Conservation (phyloP, 2,329 filamentous ascomycete species). For the Monosporascus sp. region DNA sequence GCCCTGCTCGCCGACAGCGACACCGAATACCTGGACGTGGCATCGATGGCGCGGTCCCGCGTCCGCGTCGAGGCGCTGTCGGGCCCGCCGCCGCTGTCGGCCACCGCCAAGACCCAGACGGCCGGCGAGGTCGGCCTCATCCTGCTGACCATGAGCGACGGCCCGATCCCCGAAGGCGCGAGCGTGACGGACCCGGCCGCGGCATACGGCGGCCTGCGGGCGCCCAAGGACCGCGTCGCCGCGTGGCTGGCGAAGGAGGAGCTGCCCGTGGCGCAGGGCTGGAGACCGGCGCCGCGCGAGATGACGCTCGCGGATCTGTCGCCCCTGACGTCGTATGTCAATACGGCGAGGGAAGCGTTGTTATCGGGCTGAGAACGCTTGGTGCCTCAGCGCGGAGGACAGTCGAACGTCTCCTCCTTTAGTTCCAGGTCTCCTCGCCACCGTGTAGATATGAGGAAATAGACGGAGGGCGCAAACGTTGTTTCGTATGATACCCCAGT, state of each 20-base stretch:
- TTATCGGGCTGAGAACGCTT: neutral
- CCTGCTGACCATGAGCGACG: constrained; percentile 12
- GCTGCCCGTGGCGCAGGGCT: constrained; percentile 14
- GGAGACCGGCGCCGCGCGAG: constrained; percentile 6
- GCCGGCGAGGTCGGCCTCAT: constrained; percentile 12
- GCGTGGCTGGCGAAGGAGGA: constrained; percentile 12
- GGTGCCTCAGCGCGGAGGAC: too few species aligned
- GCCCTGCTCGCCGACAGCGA: constrained; percentile 10
- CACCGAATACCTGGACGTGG: constrained; percentile 7
- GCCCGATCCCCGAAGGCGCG: constrained; percentile 3
- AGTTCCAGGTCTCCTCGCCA: too few species aligned
- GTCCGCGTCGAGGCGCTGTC: constrained; percentile 10
- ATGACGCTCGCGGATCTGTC: constrained; percentile 9
- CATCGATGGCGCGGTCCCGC: constrained; percentile 10
- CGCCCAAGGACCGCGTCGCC: constrained; percentile 10
- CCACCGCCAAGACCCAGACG: neutral
- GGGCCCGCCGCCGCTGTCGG: constrained; percentile 1
- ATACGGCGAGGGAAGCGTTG: neutral
- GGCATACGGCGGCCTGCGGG: constrained; percentile 1
- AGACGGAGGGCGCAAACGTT: too few species aligned
- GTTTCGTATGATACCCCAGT: too few species aligned
- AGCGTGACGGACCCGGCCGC: neutral
- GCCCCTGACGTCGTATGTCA: constrained; percentile 1
- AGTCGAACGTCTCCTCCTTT: too few species aligned
- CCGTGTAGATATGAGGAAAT: too few species aligned